These are phyloP conservation scores for Colletotrichum spinosum DNA, from an alignment of 2,329 filamentous ascomycete species.

Conservation along the genomic window DNA sequence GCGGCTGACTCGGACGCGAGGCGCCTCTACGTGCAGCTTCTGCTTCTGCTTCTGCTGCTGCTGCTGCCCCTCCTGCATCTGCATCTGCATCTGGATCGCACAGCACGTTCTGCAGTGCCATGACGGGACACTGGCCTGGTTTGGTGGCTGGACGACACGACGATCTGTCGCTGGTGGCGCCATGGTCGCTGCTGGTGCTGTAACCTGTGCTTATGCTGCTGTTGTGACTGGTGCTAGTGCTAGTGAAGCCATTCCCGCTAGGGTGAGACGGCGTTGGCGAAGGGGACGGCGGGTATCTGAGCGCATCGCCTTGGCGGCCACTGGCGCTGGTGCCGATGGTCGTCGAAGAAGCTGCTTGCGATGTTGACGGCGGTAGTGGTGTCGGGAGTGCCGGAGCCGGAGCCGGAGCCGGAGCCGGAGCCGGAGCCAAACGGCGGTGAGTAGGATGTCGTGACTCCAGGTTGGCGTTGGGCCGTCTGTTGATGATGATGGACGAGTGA, in stretches of 20 bases:
- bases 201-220: not conserved
- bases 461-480: constrained; percentile 4
- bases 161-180: not conserved
- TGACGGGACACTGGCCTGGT: constrained; percentile 32
- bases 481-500: constrained; percentile 16
- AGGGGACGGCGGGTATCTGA: constrained; percentile 31
- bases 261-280: constrained; percentile 33
- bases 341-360: not conserved
- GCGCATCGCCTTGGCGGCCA: constrained; percentile 22
- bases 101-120: constrained; percentile 36
- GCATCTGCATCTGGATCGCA: constrained; percentile 23
- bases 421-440: constrained; percentile 20
- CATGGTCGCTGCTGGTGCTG: no score
- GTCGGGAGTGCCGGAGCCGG: not conserved
- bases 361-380: constrained; percentile 7
- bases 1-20: constrained; percentile 32
- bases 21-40: constrained; percentile 16
- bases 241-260: constrained; percentile 20
- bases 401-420: constrained; percentile 13
- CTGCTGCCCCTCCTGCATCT: constrained; percentile 9
- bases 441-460: constrained; percentile 21
- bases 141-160: constrained; percentile 22
- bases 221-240: not conserved
- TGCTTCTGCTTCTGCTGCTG: constrained; percentile 9
- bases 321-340: constrained; percentile 4